These are phyloP conservation scores for Umbelopsis vinacea DNA, from an alignment of 192 early-diverging fungal genomes.

Conservation along the genomic window DNA sequence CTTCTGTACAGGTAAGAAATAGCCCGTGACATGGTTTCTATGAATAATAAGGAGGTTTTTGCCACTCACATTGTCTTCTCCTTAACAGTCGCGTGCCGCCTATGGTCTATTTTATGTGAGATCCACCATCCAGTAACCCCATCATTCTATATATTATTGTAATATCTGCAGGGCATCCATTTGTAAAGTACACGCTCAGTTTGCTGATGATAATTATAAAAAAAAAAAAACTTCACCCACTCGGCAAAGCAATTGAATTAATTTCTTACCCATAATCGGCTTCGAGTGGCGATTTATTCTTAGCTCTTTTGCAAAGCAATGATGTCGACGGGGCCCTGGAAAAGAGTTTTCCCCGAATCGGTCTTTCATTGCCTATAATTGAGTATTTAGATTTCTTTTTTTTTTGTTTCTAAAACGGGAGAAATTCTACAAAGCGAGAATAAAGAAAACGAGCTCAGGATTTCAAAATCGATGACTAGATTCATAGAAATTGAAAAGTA, in stretches of 20 bases:
- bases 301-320: too few relatives aligned
- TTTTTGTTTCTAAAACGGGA: conserved; percentile 9
- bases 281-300: too few relatives aligned
- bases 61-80: neutral
- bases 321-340: neutral
- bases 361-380: neutral
- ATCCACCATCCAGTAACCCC: conserved; percentile 20
- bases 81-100: conserved; percentile 55
- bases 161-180: neutral
- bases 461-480: neutral
- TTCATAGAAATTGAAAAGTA: neutral
- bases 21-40: neutral
- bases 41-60: neutral
- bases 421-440: conserved; percentile 16
- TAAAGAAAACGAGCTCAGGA: neutral
- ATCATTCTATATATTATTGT: neutral
- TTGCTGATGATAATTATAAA: too few relatives aligned
- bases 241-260: too few relatives aligned
- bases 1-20: conserved; percentile 56
- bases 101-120: conserved; percentile 66
- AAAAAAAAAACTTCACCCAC: too few relatives aligned
- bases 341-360: conserved; percentile 11
- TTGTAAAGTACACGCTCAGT: too few relatives aligned
- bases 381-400: neutral
- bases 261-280: too few relatives aligned